Evolutionary conservation across 345 rosid genomes (phyloP).

Genomic region (Anastatica hierochuntica): DNA sequence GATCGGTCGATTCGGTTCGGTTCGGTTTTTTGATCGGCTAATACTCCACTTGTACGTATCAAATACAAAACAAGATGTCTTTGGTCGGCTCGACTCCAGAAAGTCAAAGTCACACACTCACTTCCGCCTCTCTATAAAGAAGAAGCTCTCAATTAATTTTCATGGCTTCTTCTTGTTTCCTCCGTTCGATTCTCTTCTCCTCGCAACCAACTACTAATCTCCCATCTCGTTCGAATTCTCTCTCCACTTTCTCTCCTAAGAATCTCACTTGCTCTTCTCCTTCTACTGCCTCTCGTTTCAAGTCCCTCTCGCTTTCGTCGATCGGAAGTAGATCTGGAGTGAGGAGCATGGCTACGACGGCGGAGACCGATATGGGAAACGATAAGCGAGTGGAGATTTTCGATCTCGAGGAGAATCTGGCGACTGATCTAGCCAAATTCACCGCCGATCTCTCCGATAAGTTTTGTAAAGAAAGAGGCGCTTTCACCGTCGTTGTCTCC

Average conservation of each 20-base stretch:
- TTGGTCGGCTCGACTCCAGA: too few relatives aligned
- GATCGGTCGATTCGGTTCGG: too few relatives aligned
- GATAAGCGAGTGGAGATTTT: constrained; percentile 43
- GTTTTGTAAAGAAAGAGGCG: constrained; percentile 54
- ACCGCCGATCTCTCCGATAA: constrained; percentile 55
- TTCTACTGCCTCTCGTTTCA: constrained; percentile 7
- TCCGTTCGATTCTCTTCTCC: constrained; percentile 14
- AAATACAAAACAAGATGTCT: too few relatives aligned
- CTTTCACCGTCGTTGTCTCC: constrained; percentile 67
- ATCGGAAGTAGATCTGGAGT: constrained; percentile 16
- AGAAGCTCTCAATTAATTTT: too few relatives aligned
- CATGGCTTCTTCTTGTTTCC: constrained; percentile 24
- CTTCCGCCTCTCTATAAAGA: too few relatives aligned
- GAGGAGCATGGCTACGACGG: constrained; percentile 20
- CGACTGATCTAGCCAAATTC: constrained; percentile 55
- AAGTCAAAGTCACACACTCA: too few relatives aligned
- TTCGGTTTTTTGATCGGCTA: too few relatives aligned
- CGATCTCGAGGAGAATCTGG: constrained; percentile 52
- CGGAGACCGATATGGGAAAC: neutral
- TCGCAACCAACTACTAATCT: constrained; percentile 6
- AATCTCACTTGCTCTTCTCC: neutral
- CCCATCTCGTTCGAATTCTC: neutral
- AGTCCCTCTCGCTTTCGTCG: constrained; percentile 20
- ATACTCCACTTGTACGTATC: too few relatives aligned
- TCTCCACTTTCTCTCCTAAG: neutral